phyloP scores from a whole-genome alignment of 805 yeast genomes.

The Saccharomycopsis synnaedendra region DNA sequence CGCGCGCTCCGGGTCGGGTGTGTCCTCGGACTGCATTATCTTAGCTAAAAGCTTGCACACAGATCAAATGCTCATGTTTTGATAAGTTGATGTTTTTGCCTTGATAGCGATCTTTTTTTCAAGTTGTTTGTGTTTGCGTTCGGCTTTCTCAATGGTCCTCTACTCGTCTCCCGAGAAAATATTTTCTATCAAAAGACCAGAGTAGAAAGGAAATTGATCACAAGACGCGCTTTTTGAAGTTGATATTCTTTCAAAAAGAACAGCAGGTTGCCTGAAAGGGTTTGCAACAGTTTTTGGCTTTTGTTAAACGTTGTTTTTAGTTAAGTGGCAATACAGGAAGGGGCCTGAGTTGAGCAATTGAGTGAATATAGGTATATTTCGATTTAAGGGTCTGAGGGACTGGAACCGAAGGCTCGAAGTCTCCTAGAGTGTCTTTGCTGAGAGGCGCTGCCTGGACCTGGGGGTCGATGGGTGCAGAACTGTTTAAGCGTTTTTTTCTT shows the following conservation, averaged over 20 bases:
- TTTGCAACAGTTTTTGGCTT: no score
- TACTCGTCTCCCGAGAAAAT: no score
- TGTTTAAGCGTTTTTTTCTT: background rate
- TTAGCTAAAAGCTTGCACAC: background rate
- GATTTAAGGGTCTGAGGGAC: no score
- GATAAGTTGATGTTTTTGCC: background rate
- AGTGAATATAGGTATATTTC: no score
- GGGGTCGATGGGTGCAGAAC: background rate
- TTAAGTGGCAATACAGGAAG: background rate
- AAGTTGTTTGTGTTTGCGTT: background rate
- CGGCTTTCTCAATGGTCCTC: background rate
- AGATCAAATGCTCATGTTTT: background rate
- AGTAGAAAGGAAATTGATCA: no score
- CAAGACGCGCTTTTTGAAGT: no score
- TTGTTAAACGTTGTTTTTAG: no score
- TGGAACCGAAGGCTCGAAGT: background rate
- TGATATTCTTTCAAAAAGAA: no score
- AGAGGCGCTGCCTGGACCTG: background rate
- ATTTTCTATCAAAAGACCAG: no score
- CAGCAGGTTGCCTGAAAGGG: no score
- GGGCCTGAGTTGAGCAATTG: background rate
- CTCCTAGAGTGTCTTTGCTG: background rate
- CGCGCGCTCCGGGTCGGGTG: background rate
- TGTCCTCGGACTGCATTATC: background rate
- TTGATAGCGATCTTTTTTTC: background rate